Conservation (phyloP, 352 stramenopile species). For the Aphanomyces cochlioides region DNA sequence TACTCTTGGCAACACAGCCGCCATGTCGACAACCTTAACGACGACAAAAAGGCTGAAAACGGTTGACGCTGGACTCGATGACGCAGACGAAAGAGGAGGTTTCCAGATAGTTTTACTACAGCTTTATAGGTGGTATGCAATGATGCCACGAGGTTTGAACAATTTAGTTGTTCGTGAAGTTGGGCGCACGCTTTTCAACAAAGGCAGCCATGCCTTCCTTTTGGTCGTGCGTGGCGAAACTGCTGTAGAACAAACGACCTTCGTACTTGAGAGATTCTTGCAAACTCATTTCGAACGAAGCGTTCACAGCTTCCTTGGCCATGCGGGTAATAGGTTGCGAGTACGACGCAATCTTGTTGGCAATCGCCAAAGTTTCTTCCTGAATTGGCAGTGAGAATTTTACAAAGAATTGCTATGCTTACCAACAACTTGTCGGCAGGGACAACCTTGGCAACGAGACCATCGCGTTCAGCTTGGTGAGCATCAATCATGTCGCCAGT, state of each 20-base stretch:
- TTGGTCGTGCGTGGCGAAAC: constrained; percentile 94
- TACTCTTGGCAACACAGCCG: too few relatives aligned
- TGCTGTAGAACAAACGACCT: constrained; percentile 96
- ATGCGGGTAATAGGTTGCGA: constrained; percentile 94
- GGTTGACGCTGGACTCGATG: too few relatives aligned
- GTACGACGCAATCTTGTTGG: constrained; percentile 94
- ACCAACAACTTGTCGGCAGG: constrained; percentile 85
- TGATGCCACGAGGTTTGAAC: too few relatives aligned
- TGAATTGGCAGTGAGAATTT: neutral
- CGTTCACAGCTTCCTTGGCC: constrained; percentile 96
- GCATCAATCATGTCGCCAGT: constrained; percentile 97
- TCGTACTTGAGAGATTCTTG: constrained; percentile 96
- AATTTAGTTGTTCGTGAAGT: constrained; percentile 92
- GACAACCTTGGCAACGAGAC: constrained; percentile 92
- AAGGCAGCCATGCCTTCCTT: constrained; percentile 98
- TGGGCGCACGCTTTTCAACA: constrained; percentile 94
- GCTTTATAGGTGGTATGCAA: too few relatives aligned
- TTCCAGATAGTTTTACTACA: too few relatives aligned
- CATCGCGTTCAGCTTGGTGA: constrained; percentile 91
- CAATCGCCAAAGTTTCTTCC: constrained; percentile 94
- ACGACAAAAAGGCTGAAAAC: too few relatives aligned
- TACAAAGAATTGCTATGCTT: neutral
- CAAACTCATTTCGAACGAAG: constrained; percentile 89
- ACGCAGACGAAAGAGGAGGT: too few relatives aligned
- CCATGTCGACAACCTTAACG: too few relatives aligned